Evolutionary conservation across 495 filamentous ascomycete species (phyloP).

Genomic region (Neurospora sp.): DNA sequence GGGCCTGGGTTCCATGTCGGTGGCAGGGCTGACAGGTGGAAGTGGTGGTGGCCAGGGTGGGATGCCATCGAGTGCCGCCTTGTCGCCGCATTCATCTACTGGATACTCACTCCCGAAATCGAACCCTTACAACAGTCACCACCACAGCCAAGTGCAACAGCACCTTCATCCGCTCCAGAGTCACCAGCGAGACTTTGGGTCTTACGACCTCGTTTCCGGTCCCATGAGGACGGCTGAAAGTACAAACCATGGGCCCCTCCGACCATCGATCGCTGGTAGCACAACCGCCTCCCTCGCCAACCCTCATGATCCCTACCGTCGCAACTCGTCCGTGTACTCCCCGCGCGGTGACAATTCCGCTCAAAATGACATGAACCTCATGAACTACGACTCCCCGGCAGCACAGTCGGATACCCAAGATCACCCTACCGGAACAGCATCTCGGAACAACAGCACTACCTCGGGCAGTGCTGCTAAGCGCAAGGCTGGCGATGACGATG

Average conservation of each 20-base stretch:
- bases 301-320: not conserved
- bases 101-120: not conserved
- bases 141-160: not conserved
- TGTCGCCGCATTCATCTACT: not conserved
- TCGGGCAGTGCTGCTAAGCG: slow-evolving; percentile 1
- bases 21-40: not conserved
- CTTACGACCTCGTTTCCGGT: not conserved
- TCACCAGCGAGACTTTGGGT: not conserved
- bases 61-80: not conserved
- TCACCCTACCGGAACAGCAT: slow-evolving; percentile 11
- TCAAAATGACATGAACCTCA: slow-evolving; percentile 1
- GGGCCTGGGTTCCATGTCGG: not conserved
- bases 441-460: slow-evolving; percentile 16
- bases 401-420: not conserved
- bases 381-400: not conserved
- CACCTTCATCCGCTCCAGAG: not conserved
- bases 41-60: not conserved
- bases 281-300: not conserved
- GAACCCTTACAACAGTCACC: not conserved
- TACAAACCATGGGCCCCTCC: not conserved
- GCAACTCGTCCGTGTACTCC: slow-evolving; percentile 21
- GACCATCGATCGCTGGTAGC: not conserved
- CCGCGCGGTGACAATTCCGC: slow-evolving; percentile 29
- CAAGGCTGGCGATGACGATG: slow-evolving; percentile 16
- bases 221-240: not conserved